Base-by-base conservation (phyloP, 2,329 filamentous ascomycete genomes). In the Xylariaceae sp. region DNA sequence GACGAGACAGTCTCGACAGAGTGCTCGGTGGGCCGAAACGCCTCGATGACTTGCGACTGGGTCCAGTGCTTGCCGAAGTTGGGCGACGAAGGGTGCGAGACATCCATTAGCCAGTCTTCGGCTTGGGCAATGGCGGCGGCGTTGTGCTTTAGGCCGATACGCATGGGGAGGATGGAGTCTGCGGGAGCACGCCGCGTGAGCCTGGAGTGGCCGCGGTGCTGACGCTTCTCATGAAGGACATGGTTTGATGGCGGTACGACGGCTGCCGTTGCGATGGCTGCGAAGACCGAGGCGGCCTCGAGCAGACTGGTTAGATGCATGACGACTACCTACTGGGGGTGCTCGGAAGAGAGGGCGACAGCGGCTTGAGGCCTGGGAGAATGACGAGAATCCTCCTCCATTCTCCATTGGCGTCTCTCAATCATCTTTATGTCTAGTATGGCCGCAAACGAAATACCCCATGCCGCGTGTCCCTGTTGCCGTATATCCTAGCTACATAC, bases 11-110 rank as follows among this genome's bases (percentile, higher is more conserved):
- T 23, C 7, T 20, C 3, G 22, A 40, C 38, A 16, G 38, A 16
- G 2, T 40, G 22, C 8, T 32, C 25, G 4, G 38, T 11, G 2
- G 38, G 38, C 23, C 14, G 16, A 23, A 40, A 40, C 6, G 38
- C 21, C 22, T 40, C 22, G 14, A 22, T 22, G 4, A 40, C 25
- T 22, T 40, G 22, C n/a, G 5, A 10, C 7, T 22, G 12, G 3
- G 38, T 40, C 38, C 38, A 40, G 38, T 40, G 38, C 22, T 40
- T 40, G 4, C 38, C 38, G 20, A 29, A 40, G 23, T 32, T 12
- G 14, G 38, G 38, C 23, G 38, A 40, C 22, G n/a, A 17, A 16
- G 38, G 38, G 23, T 40, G 22, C 8, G 38, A 27, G n/a, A 40
- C 38, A 16, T 20, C 21, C 22, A 40, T 27, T 14, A 40, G 8